Conservation (phyloP, 2,329 filamentous ascomycete genomes). For the Gyromitra esculenta region DNA sequence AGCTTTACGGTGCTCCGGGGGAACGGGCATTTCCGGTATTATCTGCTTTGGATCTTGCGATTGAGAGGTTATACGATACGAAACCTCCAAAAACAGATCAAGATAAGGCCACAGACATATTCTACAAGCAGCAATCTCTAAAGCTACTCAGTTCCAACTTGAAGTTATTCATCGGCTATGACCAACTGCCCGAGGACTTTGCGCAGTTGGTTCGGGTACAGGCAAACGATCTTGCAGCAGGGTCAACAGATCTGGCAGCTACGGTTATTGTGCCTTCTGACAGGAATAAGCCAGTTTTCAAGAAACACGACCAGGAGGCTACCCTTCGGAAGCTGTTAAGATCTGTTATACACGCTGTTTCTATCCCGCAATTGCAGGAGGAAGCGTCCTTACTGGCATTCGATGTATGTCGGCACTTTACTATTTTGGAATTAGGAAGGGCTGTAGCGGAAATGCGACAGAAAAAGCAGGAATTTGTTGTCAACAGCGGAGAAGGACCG, state of each 20-base stretch:
- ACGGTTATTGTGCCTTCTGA: slow-evolving; percentile 77
- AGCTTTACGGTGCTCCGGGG: slow-evolving; percentile 86
- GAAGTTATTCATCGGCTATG: slow-evolving; percentile 87
- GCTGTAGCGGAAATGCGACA: slow-evolving; percentile 84
- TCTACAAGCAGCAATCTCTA: slow-evolving; percentile 93
- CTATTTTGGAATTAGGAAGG: slow-evolving; percentile 85
- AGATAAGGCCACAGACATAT: slow-evolving; percentile 74
- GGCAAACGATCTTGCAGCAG: slow-evolving; percentile 81
- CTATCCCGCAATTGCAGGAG: slow-evolving; percentile 79
- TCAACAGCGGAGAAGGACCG: slow-evolving; percentile 84
- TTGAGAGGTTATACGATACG: slow-evolving; percentile 84
- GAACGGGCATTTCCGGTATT: slow-evolving; percentile 88
- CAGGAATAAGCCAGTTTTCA: slow-evolving; percentile 81
- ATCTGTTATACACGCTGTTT: slow-evolving; percentile 84
- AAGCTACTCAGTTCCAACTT: slow-evolving; percentile 86
- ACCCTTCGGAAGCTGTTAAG: slow-evolving; percentile 87
- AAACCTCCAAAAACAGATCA: slow-evolving; percentile 66
- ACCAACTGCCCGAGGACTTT: slow-evolving; percentile 88
- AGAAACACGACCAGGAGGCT: slow-evolving; percentile 84
- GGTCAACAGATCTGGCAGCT: slow-evolving; percentile 76
- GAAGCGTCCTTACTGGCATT: slow-evolving; percentile 79
- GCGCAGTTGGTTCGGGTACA: slow-evolving; percentile 84
- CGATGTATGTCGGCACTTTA: slow-evolving; percentile 88
- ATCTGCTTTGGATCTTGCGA: slow-evolving; percentile 86
- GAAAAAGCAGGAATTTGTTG: slow-evolving; percentile 80